Percentiles rank a stretch among this genome's conserved stretches.
These are phyloP conservation scores for Purpureocillium takamizusanense DNA, from an alignment of 2,329 filamentous ascomycete genomes.

Conservation along the genomic window DNA sequence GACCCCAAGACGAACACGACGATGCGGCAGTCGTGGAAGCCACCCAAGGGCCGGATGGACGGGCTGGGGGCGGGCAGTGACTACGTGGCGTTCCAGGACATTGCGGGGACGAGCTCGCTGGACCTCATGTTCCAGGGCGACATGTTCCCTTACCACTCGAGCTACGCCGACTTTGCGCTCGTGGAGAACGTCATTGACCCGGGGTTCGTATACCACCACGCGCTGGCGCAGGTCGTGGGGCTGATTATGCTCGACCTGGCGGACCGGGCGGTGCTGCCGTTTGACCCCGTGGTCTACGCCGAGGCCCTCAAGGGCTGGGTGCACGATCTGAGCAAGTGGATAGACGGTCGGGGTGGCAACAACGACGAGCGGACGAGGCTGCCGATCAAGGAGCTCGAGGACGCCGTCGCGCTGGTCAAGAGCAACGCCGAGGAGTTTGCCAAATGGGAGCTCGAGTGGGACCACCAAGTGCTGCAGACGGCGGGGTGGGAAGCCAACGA, in stretches of 20 bases:
- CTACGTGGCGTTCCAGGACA: constrained; percentile 83
- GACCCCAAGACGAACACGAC: constrained; percentile 67
- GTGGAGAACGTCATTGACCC: constrained; percentile 75
- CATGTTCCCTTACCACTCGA: constrained; percentile 65
- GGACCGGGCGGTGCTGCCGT: constrained; percentile 72
- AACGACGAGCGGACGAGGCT: constrained; percentile 17
- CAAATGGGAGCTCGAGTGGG: constrained; percentile 71
- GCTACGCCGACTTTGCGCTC: constrained; percentile 85
- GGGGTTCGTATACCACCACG: constrained; percentile 68
- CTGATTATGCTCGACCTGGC: constrained; percentile 79
- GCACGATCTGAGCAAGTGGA: constrained; percentile 57
- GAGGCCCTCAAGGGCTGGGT: constrained; percentile 55
- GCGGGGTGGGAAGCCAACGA: constrained; percentile 69
- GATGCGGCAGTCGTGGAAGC: constrained; percentile 69
- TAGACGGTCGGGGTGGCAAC: constrained; percentile 39
- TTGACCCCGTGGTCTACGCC: constrained; percentile 70
- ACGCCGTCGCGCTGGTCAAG: constrained; percentile 54
- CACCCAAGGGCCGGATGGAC: constrained; percentile 49
- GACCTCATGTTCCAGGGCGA: constrained; percentile 71
- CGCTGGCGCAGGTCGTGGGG: constrained; percentile 70
- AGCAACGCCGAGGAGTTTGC: constrained; percentile 48
- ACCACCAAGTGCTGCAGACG: constrained; percentile 57
- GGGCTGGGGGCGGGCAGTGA: constrained; percentile 70
- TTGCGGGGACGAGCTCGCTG: constrained; percentile 79
- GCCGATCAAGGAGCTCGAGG: constrained; percentile 24